These are phyloP conservation scores for Microglena sp. DNA, from an alignment of 139 green algal species.

Conservation along the genomic window DNA sequence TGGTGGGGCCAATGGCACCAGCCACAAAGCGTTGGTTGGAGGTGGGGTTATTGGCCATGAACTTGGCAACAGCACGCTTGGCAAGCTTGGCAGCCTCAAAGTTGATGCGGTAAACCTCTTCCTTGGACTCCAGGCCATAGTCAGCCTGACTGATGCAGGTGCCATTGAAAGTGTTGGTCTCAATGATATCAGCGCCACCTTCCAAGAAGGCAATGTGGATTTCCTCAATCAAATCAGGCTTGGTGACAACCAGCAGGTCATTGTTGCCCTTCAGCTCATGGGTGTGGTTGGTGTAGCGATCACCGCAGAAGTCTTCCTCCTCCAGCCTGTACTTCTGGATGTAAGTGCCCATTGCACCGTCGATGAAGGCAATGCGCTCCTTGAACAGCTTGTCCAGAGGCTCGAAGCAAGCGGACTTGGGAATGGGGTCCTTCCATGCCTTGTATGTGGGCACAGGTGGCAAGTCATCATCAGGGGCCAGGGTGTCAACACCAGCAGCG, in stretches of 20 bases:
- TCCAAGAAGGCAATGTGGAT: constrained; percentile 91
- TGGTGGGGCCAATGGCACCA: constrained; percentile 91
- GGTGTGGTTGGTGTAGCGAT: constrained; percentile 59
- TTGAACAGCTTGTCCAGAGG: constrained; percentile 66
- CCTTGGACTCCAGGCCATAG: constrained; percentile 79
- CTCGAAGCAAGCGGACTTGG: constrained; percentile 16
- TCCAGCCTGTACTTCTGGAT: constrained; percentile 79
- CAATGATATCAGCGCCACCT: constrained; percentile 91
- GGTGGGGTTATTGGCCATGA: constrained; percentile 67
- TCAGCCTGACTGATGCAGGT: constrained; percentile 87
- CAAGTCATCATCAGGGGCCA: constrained; percentile 30
- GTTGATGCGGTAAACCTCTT: constrained; percentile 91
- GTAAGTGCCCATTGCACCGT: constrained; percentile 94
- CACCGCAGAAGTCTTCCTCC: constrained; percentile 84
- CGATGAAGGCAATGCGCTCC: constrained; percentile 90
- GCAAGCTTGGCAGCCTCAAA: constrained; percentile 72
- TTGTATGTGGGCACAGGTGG: constrained; percentile 46
- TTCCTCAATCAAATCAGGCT: constrained; percentile 83
- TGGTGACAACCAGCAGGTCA: constrained; percentile 89
- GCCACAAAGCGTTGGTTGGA: constrained; percentile 80
- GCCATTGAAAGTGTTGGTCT: constrained; percentile 99
- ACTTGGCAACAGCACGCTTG: constrained; percentile 59
- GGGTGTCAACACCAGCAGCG: constrained; percentile 28
- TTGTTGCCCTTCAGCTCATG: constrained; percentile 98
- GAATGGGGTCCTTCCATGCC: not conserved